Percentiles rank a stretch among this genome's conserved stretches.
Conservation (phyloP, 2,329 filamentous ascomycete species). For the Akanthomyces muscarius region DNA sequence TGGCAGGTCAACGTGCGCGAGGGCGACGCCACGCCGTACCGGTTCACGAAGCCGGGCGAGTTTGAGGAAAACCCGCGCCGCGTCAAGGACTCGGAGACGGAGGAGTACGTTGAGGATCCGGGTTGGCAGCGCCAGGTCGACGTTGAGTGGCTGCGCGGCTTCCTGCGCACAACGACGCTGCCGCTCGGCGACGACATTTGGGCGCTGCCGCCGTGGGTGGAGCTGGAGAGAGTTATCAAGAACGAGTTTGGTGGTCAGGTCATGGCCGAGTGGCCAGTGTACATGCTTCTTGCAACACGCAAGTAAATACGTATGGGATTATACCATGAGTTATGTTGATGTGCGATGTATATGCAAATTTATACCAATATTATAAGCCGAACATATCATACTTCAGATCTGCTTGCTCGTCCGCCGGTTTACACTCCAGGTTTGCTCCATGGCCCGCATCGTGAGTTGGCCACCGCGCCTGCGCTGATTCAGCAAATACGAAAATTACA, state of each 20-base stretch:
- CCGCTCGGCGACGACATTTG: not conserved
- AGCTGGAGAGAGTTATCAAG: slow-evolving; percentile 3
- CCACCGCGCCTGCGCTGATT: no score
- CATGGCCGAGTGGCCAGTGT: slow-evolving; percentile 14
- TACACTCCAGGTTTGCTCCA: no score
- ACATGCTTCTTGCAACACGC: slow-evolving; percentile 12
- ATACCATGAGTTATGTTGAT: not conserved
- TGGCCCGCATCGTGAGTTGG: no score
- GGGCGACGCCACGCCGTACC: slow-evolving; percentile 8
- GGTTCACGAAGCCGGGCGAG: slow-evolving; percentile 1
- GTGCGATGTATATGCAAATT: not conserved
- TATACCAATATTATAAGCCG: no score
- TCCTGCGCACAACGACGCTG: slow-evolving; percentile 14
- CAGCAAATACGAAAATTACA: no score
- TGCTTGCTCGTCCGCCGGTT: no score
- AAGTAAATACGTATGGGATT: not conserved
- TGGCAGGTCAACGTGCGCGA: slow-evolving; percentile 2
- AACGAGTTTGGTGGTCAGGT: slow-evolving; percentile 15
- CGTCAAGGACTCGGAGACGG: slow-evolving; percentile 5
- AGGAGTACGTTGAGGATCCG: not conserved
- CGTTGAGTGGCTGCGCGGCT: slow-evolving; percentile 3
- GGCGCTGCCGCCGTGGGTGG: not conserved
- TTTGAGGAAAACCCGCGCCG: slow-evolving; percentile 4
- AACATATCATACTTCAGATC: no score
- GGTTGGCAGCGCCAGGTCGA: slow-evolving; percentile 12